phyloP scores from a whole-genome alignment of 192 early-diverging fungal species.

The Coemansia sp. region DNA sequence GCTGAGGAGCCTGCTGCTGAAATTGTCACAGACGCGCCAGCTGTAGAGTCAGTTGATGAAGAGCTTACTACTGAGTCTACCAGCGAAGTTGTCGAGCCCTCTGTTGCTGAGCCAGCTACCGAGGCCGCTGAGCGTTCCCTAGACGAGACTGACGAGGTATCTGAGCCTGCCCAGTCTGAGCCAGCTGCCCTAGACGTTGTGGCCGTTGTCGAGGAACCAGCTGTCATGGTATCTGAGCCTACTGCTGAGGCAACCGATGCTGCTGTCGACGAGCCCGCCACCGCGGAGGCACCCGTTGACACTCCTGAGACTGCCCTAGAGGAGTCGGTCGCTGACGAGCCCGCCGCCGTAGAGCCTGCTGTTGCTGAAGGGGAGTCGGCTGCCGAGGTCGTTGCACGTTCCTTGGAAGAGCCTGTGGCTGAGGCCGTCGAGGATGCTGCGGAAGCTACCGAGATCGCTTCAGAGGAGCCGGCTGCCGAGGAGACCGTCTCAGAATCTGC shows the following conservation, averaged over 20 bases:
- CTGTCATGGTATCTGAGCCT: background rate
- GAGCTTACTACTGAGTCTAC: background rate
- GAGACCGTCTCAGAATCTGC: too few relatives aligned
- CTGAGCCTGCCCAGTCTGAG: too few relatives aligned
- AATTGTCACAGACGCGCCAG: background rate
- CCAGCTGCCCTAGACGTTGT: constrained; percentile 2
- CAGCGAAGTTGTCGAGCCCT: background rate
- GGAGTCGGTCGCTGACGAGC: too few relatives aligned
- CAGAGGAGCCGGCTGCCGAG: background rate
- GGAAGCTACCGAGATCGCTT: background rate
- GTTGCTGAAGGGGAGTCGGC: background rate
- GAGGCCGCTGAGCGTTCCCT: background rate
- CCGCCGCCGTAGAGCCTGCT: too few relatives aligned
- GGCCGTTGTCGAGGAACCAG: background rate
- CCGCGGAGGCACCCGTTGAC: too few relatives aligned
- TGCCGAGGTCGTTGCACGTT: background rate
- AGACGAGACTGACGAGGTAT: too few relatives aligned
- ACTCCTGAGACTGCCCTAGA: too few relatives aligned
- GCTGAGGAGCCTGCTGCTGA: background rate
- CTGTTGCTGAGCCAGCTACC: background rate
- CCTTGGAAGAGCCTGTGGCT: background rate
- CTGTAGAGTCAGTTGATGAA: background rate
- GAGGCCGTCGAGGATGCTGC: background rate
- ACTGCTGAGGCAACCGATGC: background rate
- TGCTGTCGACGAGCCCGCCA: too few relatives aligned